Evolutionary conservation across 2,329 filamentous ascomycete genomes (phyloP).

Genomic region (Aspergillus carbonarius): DNA sequence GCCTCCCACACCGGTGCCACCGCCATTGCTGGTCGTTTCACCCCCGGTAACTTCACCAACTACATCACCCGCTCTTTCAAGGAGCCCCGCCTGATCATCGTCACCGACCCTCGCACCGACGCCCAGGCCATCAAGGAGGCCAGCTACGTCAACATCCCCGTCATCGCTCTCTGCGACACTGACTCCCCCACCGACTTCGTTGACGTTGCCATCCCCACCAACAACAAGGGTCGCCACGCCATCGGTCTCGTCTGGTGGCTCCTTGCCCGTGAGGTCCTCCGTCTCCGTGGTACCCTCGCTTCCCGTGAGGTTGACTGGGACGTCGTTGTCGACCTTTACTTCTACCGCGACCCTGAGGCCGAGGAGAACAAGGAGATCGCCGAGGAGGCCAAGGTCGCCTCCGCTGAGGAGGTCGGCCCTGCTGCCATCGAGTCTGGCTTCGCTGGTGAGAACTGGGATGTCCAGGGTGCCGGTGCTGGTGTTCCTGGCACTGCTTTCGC

Average conservation of each 20-base stretch:
- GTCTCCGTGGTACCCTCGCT: conserved; percentile 94
- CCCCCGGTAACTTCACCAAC: conserved; percentile 99
- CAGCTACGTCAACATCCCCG: conserved; percentile 99
- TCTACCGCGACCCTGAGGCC: conserved; percentile 99
- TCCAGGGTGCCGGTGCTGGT: conserved; percentile 61
- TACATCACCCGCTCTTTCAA: conserved; percentile 99
- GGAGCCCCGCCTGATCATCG: conserved; percentile 98
- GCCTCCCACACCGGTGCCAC: conserved; percentile 96
- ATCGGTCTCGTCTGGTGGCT: conserved; percentile 99
- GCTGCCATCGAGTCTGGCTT: conserved; percentile 78
- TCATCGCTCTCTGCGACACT: conserved; percentile 98
- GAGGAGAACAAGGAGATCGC: conserved; percentile 96
- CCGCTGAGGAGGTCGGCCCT: conserved; percentile 79
- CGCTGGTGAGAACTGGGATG: conserved; percentile 80
- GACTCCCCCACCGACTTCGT: conserved; percentile 99
- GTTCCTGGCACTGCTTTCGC: conserved; percentile 65
- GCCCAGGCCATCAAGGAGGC: conserved; percentile 99
- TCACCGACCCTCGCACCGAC: conserved; percentile 99
- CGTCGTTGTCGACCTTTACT: conserved; percentile 99
- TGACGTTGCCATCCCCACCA: conserved; percentile 99
- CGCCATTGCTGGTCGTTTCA: conserved; percentile 99
- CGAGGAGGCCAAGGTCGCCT: conserved; percentile 78
- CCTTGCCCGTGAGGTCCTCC: conserved; percentile 98
- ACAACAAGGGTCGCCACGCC: conserved; percentile 99
- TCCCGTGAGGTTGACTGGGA: conserved; percentile 98